A percentile compares a stretch with the other conserved stretches of the same genome.
These are phyloP conservation scores for Gentiana dahurica DNA, from an alignment of 257 asterid species.

Conservation along the genomic window DNA sequence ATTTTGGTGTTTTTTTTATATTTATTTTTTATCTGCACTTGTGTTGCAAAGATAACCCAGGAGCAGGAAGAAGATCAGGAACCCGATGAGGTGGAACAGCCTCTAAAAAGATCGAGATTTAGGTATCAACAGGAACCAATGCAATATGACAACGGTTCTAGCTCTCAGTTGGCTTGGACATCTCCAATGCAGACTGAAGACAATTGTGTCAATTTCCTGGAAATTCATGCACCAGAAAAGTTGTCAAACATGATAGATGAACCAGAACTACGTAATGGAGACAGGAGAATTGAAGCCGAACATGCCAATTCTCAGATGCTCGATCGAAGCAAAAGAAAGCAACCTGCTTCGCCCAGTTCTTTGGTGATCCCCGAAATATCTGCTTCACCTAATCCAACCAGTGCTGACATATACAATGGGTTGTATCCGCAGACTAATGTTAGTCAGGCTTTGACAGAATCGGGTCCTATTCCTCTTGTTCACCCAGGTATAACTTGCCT, in stretches of 20 bases:
- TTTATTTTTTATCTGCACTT: not conserved
- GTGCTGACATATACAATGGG: conserved; percentile 8
- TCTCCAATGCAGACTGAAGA: conserved; percentile 41
- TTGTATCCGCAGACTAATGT: conserved; percentile 9
- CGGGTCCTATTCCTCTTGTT: conserved; percentile 33
- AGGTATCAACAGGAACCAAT: conserved; percentile 40
- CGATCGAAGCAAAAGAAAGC: conserved; percentile 36
- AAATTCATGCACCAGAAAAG: conserved; percentile 16
- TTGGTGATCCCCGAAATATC: conserved; percentile 17
- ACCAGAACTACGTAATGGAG: conserved; percentile 23
- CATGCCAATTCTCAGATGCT: conserved; percentile 16
- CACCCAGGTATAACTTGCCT: conserved; percentile 42
- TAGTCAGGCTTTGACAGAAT: conserved; percentile 27
- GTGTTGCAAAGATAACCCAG: conserved; percentile 15
- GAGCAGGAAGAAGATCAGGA: conserved; percentile 39
- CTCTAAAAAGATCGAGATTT: conserved; percentile 52
- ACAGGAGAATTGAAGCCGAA: conserved; percentile 16
- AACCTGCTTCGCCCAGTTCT: conserved; percentile 24
- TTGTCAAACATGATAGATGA: conserved; percentile 15
- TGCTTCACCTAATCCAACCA: conserved; percentile 18
- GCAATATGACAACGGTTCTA: conserved; percentile 7
- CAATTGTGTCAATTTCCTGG: conserved; percentile 41
- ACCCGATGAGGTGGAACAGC: conserved; percentile 43
- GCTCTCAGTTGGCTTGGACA: conserved; percentile 12
- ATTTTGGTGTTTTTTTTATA: not conserved